phyloP scores from a whole-genome alignment of 1,284 basidiomycete genomes.

The Fomitopsis schrenkii region DNA sequence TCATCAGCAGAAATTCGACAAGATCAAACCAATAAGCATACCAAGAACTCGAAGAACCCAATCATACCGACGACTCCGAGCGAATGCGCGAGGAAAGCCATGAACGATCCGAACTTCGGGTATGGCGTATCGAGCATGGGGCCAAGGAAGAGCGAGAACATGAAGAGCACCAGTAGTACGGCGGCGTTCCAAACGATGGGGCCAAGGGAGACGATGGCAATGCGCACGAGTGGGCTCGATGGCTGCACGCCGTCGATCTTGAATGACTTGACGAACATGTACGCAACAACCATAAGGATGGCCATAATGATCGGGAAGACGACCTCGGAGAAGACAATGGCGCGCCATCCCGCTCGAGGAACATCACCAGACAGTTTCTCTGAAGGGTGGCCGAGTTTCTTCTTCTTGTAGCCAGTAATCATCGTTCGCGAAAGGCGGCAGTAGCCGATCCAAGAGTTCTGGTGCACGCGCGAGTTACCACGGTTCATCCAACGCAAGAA shows the following conservation, averaged over 20 bases:
- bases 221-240: constrained; percentile 81
- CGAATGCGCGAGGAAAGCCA: constrained; percentile 85
- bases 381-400: constrained; percentile 89
- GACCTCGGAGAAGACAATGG: constrained; percentile 86
- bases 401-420: constrained; percentile 98
- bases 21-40: constrained; percentile 34
- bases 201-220: constrained; percentile 90
- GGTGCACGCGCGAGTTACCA: constrained; percentile 94
- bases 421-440: constrained; percentile 91
- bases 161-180: constrained; percentile 81
- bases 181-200: constrained; percentile 96
- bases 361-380: constrained; percentile 93
- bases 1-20: constrained; percentile 11
- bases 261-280: constrained; percentile 90
- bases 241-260: constrained; percentile 63
- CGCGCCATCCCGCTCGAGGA: constrained; percentile 86
- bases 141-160: constrained; percentile 89
- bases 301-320: constrained; percentile 84
- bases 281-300: constrained; percentile 80
- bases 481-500: constrained; percentile 97
- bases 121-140: constrained; percentile 84
- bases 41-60: constrained; percentile 92
- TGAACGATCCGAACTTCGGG: constrained; percentile 84
- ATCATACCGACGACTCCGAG: constrained; percentile 82
- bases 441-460: constrained; percentile 97